Evolutionary conservation across 176 grass and related monocot genomes (phyloP), one percentile per base, ranked within the genome.

Genomic region (Oryza brachyantha): DNA sequence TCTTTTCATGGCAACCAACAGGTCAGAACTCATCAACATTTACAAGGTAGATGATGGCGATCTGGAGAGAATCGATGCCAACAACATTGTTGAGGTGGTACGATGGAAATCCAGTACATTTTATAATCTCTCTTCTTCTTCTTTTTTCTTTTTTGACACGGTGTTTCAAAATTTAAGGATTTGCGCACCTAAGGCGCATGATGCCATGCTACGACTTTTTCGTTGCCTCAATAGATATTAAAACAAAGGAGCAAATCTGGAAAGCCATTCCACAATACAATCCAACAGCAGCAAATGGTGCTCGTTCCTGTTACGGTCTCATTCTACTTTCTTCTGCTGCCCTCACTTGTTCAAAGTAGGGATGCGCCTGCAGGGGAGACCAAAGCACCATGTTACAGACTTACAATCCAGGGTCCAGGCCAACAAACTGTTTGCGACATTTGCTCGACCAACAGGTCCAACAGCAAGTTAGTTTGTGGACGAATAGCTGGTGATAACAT

Each of bases 271-370:
- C 45, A 57, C 37, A 57, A 24, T 13, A 21, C 37, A 55, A 34
- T 66, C 52, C 38, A 83, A 24, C 71, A 24, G 16, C 31, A 35
- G 36, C 48, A 76, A 38, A 12, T 66, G 2, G 57, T 35, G 66
- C 40, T 73, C 38, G 43, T 43, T 34, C 63, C 35, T 71, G 81
- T 68, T 88, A 79, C 17, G 82, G 60, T 28, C 85, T 70, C 74
- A 78, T 88, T 57, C 88, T 88, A 83, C 66, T 91, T 61, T 84
- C 88, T 83, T 94, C 88, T 64, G 92, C 88, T 64, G 79, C 83
- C 61, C 86, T 94, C 57, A 94, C 88, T 70, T 91, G 88, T 10
- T 86, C 64, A 57, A 94, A 91, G 66, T 94, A 94, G 12, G 86
- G 76, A 86, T 94, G 92, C 29, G 80, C 85, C 92, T 94, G 76